These are phyloP conservation scores for Trichoderma asperelloides DNA, from an alignment of 495 filamentous ascomycete genomes.

Conservation along the genomic window DNA sequence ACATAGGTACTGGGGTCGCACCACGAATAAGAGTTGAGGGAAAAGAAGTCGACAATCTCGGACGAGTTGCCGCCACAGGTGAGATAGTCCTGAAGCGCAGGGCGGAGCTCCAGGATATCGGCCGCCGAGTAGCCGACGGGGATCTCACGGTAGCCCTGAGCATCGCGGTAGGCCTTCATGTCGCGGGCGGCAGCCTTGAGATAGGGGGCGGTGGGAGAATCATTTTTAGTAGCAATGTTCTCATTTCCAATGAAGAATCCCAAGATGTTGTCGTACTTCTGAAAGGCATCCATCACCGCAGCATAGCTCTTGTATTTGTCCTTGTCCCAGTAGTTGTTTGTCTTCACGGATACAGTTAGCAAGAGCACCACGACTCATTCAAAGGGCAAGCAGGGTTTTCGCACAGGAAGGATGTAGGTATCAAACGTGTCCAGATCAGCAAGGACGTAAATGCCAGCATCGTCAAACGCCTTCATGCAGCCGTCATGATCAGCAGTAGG, in stretches of 20 bases:
- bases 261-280: slow-evolving; percentile 66
- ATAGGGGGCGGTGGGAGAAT: slow-evolving; percentile 65
- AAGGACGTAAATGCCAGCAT: slow-evolving; percentile 70
- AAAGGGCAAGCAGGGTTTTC: slow-evolving; percentile 15
- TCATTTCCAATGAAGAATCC: slow-evolving; percentile 87
- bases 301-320: slow-evolving; percentile 57
- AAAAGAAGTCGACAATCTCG: slow-evolving; percentile 75
- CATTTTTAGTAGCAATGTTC: slow-evolving; percentile 53
- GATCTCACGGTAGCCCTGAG: slow-evolving; percentile 71
- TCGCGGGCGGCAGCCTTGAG: slow-evolving; percentile 75
- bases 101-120: slow-evolving; percentile 71
- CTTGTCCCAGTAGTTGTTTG: slow-evolving; percentile 57
- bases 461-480: slow-evolving; percentile 60
- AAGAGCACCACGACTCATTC: not conserved
- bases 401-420: slow-evolving; percentile 66
- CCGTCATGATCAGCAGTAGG: slow-evolving; percentile 55
- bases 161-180: slow-evolving; percentile 70
- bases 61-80: slow-evolving; percentile 60
- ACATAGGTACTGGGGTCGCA: slow-evolving; percentile 57
- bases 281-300: slow-evolving; percentile 70
- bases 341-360: slow-evolving; percentile 21
- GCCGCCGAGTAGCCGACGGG: slow-evolving; percentile 87
- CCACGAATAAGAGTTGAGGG: slow-evolving; percentile 85
- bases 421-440: slow-evolving; percentile 79
- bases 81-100: slow-evolving; percentile 83